Evolutionary conservation across 805 yeast species (phyloP).

Genomic region (Saturnispora hagleri): DNA sequence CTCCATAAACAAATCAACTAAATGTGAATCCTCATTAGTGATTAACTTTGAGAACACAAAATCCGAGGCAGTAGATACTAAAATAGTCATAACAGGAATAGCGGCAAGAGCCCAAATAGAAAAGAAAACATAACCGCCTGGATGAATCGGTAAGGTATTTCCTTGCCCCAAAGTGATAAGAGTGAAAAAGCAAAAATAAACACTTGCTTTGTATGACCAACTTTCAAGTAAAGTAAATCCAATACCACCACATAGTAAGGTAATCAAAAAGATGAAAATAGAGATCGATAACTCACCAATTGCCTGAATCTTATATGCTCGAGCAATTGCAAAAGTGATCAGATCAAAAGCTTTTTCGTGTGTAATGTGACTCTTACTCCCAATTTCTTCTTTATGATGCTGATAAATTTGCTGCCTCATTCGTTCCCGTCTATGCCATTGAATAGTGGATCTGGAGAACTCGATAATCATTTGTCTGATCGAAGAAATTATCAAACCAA

Average conservation of each 20-base stretch:
- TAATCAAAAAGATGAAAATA: slow-evolving; percentile 37
- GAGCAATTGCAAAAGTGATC: slow-evolving; percentile 44
- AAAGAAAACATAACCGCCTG: slow-evolving; percentile 66
- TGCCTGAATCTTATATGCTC: slow-evolving; percentile 33
- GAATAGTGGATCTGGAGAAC: slow-evolving; percentile 53
- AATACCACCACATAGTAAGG: slow-evolving; percentile 69
- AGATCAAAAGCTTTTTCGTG: slow-evolving; percentile 40
- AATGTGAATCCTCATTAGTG: slow-evolving; percentile 11
- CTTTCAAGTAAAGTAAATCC: slow-evolving; percentile 50
- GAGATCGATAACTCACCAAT: slow-evolving; percentile 32
- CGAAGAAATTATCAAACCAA: slow-evolving; percentile 68
- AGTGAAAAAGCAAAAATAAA: slow-evolving; percentile 72
- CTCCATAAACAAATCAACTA: slow-evolving; percentile 13
- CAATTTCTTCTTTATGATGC: slow-evolving; percentile 12
- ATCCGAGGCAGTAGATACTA: slow-evolving; percentile 68
- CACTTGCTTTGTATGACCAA: slow-evolving; percentile 63
- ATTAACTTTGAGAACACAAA: slow-evolving; percentile 31
- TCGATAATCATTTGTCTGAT: slow-evolving; percentile 55
- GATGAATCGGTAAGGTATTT: slow-evolving; percentile 50
- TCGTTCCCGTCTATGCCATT: slow-evolving; percentile 56
- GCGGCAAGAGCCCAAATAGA: slow-evolving; percentile 76
- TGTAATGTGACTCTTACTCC: neutral
- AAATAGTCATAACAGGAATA: slow-evolving; percentile 78
- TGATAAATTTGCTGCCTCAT: slow-evolving; percentile 31
- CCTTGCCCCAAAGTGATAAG: slow-evolving; percentile 84